These are phyloP conservation scores for Debaryomyces robertsiae DNA, from an alignment of 1,139 yeast species.

Conservation along the genomic window DNA sequence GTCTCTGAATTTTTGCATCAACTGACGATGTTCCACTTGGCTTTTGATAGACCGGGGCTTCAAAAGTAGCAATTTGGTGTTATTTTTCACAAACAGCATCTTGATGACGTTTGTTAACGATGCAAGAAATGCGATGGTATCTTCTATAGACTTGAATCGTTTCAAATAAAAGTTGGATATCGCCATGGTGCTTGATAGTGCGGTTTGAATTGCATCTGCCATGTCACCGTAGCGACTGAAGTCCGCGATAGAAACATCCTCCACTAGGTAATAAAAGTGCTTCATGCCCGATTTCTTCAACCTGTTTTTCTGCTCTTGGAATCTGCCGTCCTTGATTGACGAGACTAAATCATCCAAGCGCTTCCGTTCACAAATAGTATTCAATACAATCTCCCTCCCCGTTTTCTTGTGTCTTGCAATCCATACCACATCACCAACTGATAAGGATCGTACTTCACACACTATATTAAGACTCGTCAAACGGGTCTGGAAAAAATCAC, in stretches of 20 bases:
- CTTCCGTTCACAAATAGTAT: constrained; percentile 85
- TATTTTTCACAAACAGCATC: constrained; percentile 30
- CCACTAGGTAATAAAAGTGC: constrained; percentile 78
- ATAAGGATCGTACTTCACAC: constrained; percentile 58
- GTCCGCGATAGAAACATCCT: constrained; percentile 60
- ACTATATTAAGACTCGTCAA: constrained; percentile 52
- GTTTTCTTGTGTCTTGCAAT: constrained; percentile 67
- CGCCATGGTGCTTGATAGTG: constrained; percentile 72
- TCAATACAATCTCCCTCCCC: constrained; percentile 66
- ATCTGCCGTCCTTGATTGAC: constrained; percentile 88
- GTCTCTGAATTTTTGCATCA: constrained; percentile 43
- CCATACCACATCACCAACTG: constrained; percentile 92
- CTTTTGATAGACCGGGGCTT: constrained; percentile 52
- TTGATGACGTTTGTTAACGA: constrained; percentile 56
- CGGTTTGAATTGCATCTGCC: constrained; percentile 71
- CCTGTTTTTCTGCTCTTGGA: constrained; percentile 80
- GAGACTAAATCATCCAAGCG: constrained; percentile 80
- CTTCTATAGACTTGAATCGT: constrained; percentile 71
- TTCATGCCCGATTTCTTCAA: constrained; percentile 67
- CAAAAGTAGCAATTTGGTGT: constrained; percentile 45
- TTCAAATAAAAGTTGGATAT: constrained; percentile 68
- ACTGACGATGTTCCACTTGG: constrained; percentile 53
- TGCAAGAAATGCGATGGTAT: constrained; percentile 67
- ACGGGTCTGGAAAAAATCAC: constrained; percentile 63
- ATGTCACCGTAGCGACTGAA: constrained; percentile 40